Evolutionary conservation across 2,329 filamentous ascomycete genomes (phyloP).

Genomic region (Aureobasidium sp.): DNA sequence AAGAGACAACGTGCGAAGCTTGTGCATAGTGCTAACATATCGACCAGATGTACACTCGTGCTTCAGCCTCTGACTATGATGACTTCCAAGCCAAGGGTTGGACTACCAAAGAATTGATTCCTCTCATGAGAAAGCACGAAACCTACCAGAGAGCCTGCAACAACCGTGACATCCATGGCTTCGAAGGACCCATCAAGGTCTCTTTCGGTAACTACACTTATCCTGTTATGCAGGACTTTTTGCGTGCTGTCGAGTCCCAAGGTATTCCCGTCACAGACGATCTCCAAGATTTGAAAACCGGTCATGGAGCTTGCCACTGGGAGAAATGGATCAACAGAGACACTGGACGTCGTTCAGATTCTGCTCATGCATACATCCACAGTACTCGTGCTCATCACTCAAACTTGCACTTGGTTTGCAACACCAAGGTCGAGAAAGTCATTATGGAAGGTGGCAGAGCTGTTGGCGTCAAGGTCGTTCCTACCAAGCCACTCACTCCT

Average conservation of each 20-base stretch:
- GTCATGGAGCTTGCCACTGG: constrained; percentile 68
- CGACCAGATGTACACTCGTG: constrained; percentile 60
- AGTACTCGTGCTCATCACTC: constrained; percentile 60
- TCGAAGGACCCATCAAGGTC: constrained; percentile 73
- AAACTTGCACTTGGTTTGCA: constrained; percentile 64
- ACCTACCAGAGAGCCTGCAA: constrained; percentile 55
- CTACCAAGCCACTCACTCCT: constrained; percentile 58
- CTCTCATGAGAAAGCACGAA: constrained; percentile 73
- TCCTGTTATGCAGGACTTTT: constrained; percentile 71
- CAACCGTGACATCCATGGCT: constrained; percentile 60
- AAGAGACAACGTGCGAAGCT: not conserved
- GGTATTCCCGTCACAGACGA: constrained; percentile 69
- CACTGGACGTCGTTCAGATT: constrained; percentile 65
- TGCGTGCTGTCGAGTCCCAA: constrained; percentile 62
- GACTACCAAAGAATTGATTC: constrained; percentile 65
- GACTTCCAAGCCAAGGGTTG: constrained; percentile 75
- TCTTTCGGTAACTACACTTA: constrained; percentile 73
- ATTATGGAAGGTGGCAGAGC: constrained; percentile 64
- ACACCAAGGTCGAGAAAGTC: constrained; percentile 71
- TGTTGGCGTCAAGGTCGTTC: constrained; percentile 61
- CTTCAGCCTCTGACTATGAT: constrained; percentile 64
- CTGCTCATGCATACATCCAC: constrained; percentile 70
- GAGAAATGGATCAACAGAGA: constrained; percentile 73
- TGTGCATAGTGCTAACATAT: not conserved
- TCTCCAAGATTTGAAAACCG: constrained; percentile 46